Base-by-base conservation (phyloP, 192 early-diverging fungal genomes). In the Backusella liffmaniae region DNA sequence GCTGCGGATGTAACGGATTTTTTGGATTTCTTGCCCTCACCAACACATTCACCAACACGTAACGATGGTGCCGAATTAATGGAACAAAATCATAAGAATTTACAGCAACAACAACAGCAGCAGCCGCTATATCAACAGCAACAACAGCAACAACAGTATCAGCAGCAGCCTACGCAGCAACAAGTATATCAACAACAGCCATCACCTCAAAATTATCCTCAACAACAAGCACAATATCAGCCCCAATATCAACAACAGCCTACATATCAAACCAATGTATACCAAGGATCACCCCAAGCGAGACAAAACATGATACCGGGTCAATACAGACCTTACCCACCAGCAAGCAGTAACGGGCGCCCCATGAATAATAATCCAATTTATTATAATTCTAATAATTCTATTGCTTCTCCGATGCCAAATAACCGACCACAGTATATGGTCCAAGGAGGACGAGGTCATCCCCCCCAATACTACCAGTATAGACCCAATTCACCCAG, bases 1-100 rank as follows among this genome's bases (percentile, higher is more conserved):
- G 80, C 80, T 49, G 80, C 80, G 16, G 80, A 81, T 75, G 80
- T 81, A 10, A 70, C 74, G 41, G 80, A 81, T 56, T 81, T 81
- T 72, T 72, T 81, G 36, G 80, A 81, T 39, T 81, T 70, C 49
- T 37, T 81, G 37, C 80, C 80, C 5, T 81, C 80, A 42, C 80
- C 80, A 39, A 81, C 80, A 23, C 80, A 74, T 41, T 77, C 80
- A 49, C 80, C 80, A 41, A 35, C 67, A n/a, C 44, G 67, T 15
- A 32, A 66, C 39, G 16, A 29, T 13, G 80, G 76, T 6, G 77
- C 72, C 9, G n/a, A 26, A 41, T 53, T 68, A 4, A 79, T 79
- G 77, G 77, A 73, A 66, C 30, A 74, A 15, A 65, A 79, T 30
- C 66, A 68, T 42, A 44, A 13, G 23, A 21, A 36, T 29, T 36